phyloP scores from a whole-genome alignment of 306 rosid species.

The Hylodesmum podocarpum region DNA sequence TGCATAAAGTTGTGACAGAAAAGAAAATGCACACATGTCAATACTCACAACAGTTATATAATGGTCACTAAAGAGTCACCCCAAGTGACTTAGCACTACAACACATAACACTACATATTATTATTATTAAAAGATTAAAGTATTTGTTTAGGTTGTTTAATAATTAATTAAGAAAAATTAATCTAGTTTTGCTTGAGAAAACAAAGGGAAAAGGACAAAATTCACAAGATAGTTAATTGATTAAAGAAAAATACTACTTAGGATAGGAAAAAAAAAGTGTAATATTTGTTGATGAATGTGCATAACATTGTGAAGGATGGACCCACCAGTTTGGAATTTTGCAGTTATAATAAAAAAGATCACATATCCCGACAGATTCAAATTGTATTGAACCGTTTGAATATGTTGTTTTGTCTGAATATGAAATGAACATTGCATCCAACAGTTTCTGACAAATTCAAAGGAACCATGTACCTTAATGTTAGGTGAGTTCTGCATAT shows the following conservation, averaged over 20 bases:
- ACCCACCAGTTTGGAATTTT: constrained; percentile 37
- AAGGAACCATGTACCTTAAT: neutral
- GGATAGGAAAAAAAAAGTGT: neutral
- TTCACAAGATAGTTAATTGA: neutral
- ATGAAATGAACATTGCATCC: constrained; percentile 4
- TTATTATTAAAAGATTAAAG: neutral
- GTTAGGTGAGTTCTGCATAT: neutral
- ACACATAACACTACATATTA: neutral
- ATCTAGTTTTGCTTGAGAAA: neutral
- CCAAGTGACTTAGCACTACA: no score
- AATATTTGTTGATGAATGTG: constrained; percentile 26
- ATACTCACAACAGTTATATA: neutral
- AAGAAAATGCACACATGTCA: constrained; percentile 1
- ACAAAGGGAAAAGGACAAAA: constrained; percentile 6
- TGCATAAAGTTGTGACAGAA: constrained; percentile 7
- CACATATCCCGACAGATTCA: constrained; percentile 31
- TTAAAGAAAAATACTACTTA: neutral
- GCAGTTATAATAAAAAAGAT: constrained; percentile 1
- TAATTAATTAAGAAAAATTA: neutral
- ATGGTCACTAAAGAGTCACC: no score
- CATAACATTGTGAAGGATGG: constrained; percentile 26
- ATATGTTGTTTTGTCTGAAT: constrained; percentile 11
- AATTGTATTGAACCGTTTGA: constrained; percentile 31
- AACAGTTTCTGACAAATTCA: neutral
- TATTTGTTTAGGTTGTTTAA: neutral